Evolutionary conservation across 805 yeast species (phyloP), one percentile per base, ranked within the genome.

Genomic region (Wickerhamiella dianesei): DNA sequence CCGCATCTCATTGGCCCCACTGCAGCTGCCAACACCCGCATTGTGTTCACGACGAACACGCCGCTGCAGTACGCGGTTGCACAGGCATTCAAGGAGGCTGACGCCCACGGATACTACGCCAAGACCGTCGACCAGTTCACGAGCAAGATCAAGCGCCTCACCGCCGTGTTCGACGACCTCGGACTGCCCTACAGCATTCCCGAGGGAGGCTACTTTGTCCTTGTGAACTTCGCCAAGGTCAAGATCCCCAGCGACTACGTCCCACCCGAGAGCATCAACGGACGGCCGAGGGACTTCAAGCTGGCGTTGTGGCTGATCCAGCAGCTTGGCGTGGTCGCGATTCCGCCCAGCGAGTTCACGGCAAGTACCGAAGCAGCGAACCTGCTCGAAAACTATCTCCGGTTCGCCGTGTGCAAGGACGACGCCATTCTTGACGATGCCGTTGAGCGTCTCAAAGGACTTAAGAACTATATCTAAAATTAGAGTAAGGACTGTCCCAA

Each of bases 371-470:
- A 75, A 50, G 78, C 82, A 53, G 87, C 82, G 29, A 69, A 75
- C 47, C 77, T 80, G 16, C 87, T 89, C 47, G 95, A 88, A 60
- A 80, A 84, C 56, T 76, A 86, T 60, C 69, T 92, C 51, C 78
- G 98, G 60, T 88, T 92, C 63, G 97, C 98, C 14, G 94, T 92
- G 17, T 92, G 98, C 72, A 92, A 92, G 67, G 95, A 83, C 56
- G 94, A 92, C 60, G 72, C 68, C 3, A 71, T 84, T 49, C 71
- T 92, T 53, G 79, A 76, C 54, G 85, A 81, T 54, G 96, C 97
- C 0, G 95, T 80, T 19, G 74, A 68, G 50, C 77, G 87, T 64
- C 73, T 92, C 54, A 69, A 74, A 57, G 76, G 75, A 37, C 72
- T 89, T 58, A 81, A 80, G 66, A 65, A 81, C 44, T 86, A 79